Conservation (phyloP, 495 filamentous ascomycete species). For the Podospora pseudocomata region DNA sequence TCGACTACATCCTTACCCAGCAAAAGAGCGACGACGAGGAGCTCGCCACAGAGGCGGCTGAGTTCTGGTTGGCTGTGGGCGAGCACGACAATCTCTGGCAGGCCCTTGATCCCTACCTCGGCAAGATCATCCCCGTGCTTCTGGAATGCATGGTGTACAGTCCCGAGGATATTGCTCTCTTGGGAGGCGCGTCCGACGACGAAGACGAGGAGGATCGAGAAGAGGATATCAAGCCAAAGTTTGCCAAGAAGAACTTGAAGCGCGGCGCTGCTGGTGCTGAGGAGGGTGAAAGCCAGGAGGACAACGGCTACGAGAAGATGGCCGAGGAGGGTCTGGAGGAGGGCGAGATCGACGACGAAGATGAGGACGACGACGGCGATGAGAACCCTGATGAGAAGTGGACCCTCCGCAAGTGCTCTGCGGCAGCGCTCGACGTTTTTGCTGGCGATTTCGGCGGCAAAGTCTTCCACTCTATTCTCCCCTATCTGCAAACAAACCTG, state of each 20-base stretch:
- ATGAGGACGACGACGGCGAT: constrained; percentile 64
- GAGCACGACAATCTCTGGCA: constrained; percentile 77
- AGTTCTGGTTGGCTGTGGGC: constrained; percentile 94
- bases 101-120: constrained; percentile 69
- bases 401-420: constrained; percentile 96
- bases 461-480: constrained; percentile 87
- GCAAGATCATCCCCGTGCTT: constrained; percentile 84
- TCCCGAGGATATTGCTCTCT: constrained; percentile 81
- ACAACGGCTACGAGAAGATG: constrained; percentile 48
- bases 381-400: constrained; percentile 88
- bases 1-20: constrained; percentile 88
- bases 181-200: constrained; percentile 82
- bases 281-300: constrained; percentile 51
- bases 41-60: constrained; percentile 87
- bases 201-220: constrained; percentile 87
- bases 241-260: constrained; percentile 65
- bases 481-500: constrained; percentile 87
- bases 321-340: constrained; percentile 77
- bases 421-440: constrained; percentile 91
- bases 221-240: constrained; percentile 89
- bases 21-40: constrained; percentile 89
- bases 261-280: constrained; percentile 51
- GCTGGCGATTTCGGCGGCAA: constrained; percentile 82
- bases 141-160: constrained; percentile 95
- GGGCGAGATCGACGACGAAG: constrained; percentile 76